Evolutionary conservation across 2,329 filamentous ascomycete species (phyloP).

Genomic region (Penicillium italicum): DNA sequence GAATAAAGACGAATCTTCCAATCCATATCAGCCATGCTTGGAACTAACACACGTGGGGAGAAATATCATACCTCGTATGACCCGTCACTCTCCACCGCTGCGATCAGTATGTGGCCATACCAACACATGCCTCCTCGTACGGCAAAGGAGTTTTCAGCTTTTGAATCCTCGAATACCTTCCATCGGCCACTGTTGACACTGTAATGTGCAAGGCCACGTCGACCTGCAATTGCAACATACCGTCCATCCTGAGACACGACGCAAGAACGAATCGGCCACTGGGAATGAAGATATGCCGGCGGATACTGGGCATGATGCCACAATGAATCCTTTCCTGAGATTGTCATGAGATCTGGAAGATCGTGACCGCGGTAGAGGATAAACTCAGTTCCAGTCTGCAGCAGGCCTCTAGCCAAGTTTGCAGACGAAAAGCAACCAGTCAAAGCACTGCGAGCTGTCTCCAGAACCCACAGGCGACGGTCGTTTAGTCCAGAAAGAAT

Average conservation of each 20-base stretch:
- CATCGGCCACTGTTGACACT: slow-evolving; percentile 90
- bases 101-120: slow-evolving; percentile 93
- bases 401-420: slow-evolving; percentile 81
- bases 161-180: slow-evolving; percentile 85
- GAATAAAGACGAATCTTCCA: slow-evolving; percentile 79
- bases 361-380: slow-evolving; percentile 95
- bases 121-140: slow-evolving; percentile 97
- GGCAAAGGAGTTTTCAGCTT: slow-evolving; percentile 82
- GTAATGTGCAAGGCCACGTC: slow-evolving; percentile 88
- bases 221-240: slow-evolving; percentile 94
- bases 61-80: slow-evolving; percentile 62
- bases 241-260: slow-evolving; percentile 88
- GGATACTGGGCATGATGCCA: slow-evolving; percentile 93
- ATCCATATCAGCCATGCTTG: slow-evolving; percentile 14
- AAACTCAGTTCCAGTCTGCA: slow-evolving; percentile 82
- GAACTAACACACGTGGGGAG: not conserved
- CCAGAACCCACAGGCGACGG: slow-evolving; percentile 78
- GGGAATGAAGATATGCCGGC: slow-evolving; percentile 75
- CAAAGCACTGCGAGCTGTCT: slow-evolving; percentile 91
- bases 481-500: slow-evolving; percentile 68
- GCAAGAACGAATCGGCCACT: slow-evolving; percentile 87
- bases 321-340: slow-evolving; percentile 86
- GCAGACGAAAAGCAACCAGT: slow-evolving; percentile 87
- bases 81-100: slow-evolving; percentile 80
- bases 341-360: slow-evolving; percentile 80